phyloP scores from a whole-genome alignment of 768 basidiomycete species.

The Sarcodon aspratus region DNA sequence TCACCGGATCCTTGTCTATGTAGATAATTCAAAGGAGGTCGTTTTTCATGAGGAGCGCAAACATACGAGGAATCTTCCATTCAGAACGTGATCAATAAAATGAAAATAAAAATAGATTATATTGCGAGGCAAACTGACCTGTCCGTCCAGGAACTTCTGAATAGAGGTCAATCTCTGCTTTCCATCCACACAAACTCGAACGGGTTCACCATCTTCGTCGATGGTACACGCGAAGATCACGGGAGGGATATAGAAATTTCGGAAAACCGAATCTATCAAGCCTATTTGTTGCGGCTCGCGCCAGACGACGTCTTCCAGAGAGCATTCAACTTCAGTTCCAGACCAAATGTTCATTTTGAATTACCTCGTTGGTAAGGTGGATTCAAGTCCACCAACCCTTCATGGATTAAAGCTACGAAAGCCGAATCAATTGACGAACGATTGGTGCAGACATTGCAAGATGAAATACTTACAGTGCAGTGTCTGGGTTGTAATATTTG shows the following conservation, averaged over 20 bases:
- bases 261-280: slow-evolving; percentile 38
- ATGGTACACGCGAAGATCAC: slow-evolving; percentile 32
- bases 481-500: too few species aligned
- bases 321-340: too few species aligned
- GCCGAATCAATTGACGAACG: background rate
- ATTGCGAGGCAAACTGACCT: slow-evolving; percentile 16
- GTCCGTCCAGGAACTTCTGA: slow-evolving; percentile 35
- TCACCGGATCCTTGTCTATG: slow-evolving; percentile 42
- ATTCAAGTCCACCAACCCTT: slow-evolving; percentile 57
- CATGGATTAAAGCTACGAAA: slow-evolving; percentile 46
- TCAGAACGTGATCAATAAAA: slow-evolving; percentile 2
- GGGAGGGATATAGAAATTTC: slow-evolving; percentile 43
- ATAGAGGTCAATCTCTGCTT: slow-evolving; percentile 41
- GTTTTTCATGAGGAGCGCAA: background rate
- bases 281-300: slow-evolving; percentile 50
- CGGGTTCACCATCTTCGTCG: slow-evolving; percentile 27
- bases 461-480: too few species aligned
- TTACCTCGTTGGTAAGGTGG: slow-evolving; percentile 66
- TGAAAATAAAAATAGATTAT: background rate
- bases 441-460: too few species aligned
- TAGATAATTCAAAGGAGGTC: slow-evolving; percentile 12
- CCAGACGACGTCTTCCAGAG: slow-evolving; percentile 61
- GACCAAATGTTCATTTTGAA: too few species aligned
- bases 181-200: slow-evolving; percentile 39
- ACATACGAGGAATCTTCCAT: slow-evolving; percentile 40